Conservation (phyloP, 1,139 yeast species). For the Hemisphaericaspora lyxosophila region DNA sequence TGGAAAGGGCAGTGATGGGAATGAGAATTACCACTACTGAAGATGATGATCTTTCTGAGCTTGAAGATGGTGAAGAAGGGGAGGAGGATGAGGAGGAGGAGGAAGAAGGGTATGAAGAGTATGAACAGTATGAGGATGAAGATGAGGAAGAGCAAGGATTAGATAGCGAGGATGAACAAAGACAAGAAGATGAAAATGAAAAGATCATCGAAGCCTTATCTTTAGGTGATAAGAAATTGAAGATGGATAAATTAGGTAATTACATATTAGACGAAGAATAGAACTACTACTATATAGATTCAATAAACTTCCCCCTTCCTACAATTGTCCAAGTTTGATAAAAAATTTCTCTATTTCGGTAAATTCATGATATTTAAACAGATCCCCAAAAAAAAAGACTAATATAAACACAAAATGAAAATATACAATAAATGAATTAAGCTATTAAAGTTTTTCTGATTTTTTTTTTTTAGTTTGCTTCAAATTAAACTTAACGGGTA, state of each 20-base stretch:
- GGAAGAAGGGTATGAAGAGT: slow-evolving; percentile 29
- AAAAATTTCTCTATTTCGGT: slow-evolving; percentile 12
- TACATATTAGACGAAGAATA: slow-evolving; percentile 60
- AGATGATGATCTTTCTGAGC: slow-evolving; percentile 32
- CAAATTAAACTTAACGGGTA: slow-evolving; percentile 69
- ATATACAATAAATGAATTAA: slow-evolving; percentile 16
- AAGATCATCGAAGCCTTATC: slow-evolving; percentile 68
- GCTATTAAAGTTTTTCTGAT: too few species aligned
- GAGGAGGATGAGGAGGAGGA: slow-evolving; percentile 33
- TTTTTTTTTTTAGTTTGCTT: slow-evolving; percentile 6
- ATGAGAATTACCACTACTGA: slow-evolving; percentile 50
- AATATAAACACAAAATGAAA: slow-evolving; percentile 10
- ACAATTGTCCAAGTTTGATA: slow-evolving; percentile 2
- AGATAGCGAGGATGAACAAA: slow-evolving; percentile 33
- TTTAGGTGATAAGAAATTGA: slow-evolving; percentile 57
- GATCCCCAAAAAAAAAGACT: slow-evolving; percentile 6
- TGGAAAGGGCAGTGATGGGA: slow-evolving; percentile 70
- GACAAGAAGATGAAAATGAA: slow-evolving; percentile 62
- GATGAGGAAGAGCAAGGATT: slow-evolving; percentile 32
- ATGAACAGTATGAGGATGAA: slow-evolving; percentile 26
- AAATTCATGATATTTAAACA: slow-evolving; percentile 4
- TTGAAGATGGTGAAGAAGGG: slow-evolving; percentile 28
- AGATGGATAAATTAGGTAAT: slow-evolving; percentile 80
- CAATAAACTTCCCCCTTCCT: too few species aligned
- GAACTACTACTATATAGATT: too few species aligned